These are phyloP conservation scores for Beauveria scarabaeidicola DNA, from an alignment of 2,329 filamentous ascomycete species.

Conservation along the genomic window DNA sequence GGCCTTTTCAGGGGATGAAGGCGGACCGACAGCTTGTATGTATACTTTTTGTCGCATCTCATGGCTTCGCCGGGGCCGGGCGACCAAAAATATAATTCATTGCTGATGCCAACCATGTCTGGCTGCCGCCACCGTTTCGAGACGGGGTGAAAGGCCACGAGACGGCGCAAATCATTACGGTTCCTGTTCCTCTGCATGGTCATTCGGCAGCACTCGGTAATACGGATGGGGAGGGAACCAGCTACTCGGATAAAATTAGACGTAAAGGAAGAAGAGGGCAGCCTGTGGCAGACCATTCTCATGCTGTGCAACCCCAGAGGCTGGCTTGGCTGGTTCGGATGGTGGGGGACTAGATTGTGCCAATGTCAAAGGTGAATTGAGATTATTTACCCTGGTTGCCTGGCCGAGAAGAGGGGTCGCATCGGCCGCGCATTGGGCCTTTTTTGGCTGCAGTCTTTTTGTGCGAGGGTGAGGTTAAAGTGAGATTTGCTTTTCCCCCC, in stretches of 20 bases:
- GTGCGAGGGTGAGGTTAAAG: conserved; percentile 1
- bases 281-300: neutral
- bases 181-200: neutral
- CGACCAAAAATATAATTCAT: neutral
- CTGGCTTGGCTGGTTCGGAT: neutral
- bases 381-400: neutral
- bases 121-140: neutral
- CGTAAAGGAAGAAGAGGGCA: neutral
- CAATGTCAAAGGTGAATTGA: neutral
- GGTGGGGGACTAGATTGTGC: neutral
- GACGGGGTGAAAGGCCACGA: neutral
- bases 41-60: too few species aligned
- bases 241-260: neutral
- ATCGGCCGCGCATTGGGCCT: neutral
- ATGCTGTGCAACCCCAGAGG: neutral
- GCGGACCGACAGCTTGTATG: too few species aligned
- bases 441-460: neutral
- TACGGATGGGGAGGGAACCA: neutral
- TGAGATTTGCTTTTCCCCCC: neutral
- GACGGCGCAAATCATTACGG: neutral
- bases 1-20: too few species aligned
- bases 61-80: neutral
- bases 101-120: neutral
- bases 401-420: neutral
- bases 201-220: too few species aligned